Percentiles rank a stretch among this genome's conserved stretches.
Evolutionary conservation across 208 protist genomes (phyloP).

Genomic region (Wallacemonas collosoma): DNA sequence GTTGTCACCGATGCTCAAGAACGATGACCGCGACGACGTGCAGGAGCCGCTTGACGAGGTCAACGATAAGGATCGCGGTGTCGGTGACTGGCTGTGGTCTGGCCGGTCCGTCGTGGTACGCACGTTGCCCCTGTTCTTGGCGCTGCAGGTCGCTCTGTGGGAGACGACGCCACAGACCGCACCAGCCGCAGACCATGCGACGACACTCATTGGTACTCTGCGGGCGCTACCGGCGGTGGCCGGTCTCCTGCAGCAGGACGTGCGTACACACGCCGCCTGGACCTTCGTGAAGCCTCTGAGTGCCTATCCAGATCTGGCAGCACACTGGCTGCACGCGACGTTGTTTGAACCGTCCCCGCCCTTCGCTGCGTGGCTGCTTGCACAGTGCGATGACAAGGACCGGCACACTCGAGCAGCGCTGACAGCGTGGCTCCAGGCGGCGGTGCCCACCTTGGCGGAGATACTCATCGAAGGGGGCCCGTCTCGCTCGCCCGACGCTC

Average conservation of each 20-base stretch:
- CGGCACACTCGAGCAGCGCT: neutral
- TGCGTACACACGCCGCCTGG: slow-evolving; percentile 7
- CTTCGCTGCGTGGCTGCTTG: slow-evolving; percentile 41
- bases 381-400: slow-evolving; percentile 24
- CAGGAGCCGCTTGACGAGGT: neutral
- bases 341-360: slow-evolving; percentile 24
- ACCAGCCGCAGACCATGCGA: neutral
- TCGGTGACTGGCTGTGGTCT: slow-evolving; percentile 1
- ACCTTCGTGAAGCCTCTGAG: slow-evolving; percentile 19
- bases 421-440: neutral
- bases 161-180: slow-evolving; percentile 9
- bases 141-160: slow-evolving; percentile 13
- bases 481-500: too few species aligned
- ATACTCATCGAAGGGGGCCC: too few species aligned
- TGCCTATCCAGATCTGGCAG: slow-evolving; percentile 22
- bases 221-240: neutral
- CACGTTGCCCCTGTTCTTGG: slow-evolving; percentile 9
- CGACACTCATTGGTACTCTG: neutral
- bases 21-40: neutral
- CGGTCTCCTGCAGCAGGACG: neutral
- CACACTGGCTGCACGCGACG: slow-evolving; percentile 37
- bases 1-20: neutral
- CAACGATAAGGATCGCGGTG: neutral
- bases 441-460: too few species aligned
- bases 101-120: slow-evolving; percentile 2